Percentiles rank a stretch among this genome's conserved stretches.
Conservation (phyloP, 139 green algal species). For the Tetradesmus lagerheimii region DNA sequence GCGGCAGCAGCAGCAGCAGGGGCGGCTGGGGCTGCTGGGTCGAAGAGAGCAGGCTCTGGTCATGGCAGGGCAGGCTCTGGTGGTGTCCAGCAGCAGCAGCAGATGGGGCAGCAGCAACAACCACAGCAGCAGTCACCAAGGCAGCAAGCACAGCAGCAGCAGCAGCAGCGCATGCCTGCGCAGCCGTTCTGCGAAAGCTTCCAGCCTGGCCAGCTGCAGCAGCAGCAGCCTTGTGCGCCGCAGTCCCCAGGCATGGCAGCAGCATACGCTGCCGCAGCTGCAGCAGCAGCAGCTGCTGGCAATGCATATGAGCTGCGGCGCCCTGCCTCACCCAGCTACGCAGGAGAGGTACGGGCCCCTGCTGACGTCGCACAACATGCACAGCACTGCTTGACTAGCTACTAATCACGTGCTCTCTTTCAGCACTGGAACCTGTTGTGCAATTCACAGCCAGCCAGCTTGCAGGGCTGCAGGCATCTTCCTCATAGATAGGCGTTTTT, state of each 20-base stretch:
- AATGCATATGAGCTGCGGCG: background rate
- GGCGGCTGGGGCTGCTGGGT: background rate
- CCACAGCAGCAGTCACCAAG: background rate
- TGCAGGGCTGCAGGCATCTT: too few species aligned
- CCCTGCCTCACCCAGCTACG: background rate
- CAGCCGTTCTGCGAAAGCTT: background rate
- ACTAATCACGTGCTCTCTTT: too few species aligned
- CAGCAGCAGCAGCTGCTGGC: conserved; percentile 9
- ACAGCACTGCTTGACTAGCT: too few species aligned
- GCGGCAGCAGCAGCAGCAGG: conserved; percentile 7
- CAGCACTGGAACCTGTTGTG: too few species aligned
- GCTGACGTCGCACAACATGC: background rate
- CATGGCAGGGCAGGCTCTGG: background rate
- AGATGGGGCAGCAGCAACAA: background rate
- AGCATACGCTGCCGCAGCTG: conserved; percentile 27
- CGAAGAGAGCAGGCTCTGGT: background rate
- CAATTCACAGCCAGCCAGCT: too few species aligned
- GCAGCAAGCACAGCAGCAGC: conserved; percentile 2
- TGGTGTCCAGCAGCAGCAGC: background rate
- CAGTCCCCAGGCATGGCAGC: background rate
- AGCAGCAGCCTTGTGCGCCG: background rate
- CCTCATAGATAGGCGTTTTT: too few species aligned
- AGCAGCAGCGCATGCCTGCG: background rate
- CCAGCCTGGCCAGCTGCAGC: background rate
- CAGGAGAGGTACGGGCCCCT: background rate